Conservation (phyloP, 1,139 yeast species). For the Yamadazyma atlantica region DNA sequence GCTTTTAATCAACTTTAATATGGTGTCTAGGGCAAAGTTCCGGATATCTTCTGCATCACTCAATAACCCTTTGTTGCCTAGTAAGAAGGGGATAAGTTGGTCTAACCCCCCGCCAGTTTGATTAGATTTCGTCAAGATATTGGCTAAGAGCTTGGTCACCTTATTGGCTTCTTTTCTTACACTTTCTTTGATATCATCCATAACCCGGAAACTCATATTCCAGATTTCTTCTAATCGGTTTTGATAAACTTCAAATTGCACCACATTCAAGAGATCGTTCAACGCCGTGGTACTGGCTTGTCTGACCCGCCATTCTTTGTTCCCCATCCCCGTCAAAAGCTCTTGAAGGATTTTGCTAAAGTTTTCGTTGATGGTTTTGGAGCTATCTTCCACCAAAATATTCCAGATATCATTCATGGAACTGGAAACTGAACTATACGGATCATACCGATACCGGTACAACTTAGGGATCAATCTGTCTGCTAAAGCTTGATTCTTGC, state of each 20-base stretch:
- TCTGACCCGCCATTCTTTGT: conserved; percentile 89
- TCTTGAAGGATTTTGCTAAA: conserved; percentile 64
- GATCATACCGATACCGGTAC: conserved; percentile 84
- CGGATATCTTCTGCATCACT: conserved; percentile 88
- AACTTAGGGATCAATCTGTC: conserved; percentile 74
- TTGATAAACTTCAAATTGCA: conserved; percentile 55
- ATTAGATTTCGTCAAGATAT: conserved; percentile 50
- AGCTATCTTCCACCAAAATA: conserved; percentile 62
- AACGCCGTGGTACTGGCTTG: conserved; percentile 84
- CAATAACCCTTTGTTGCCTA: conserved; percentile 76
- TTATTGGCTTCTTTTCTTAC: conserved; percentile 79
- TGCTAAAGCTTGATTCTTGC: conserved; percentile 54
- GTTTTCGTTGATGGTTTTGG: conserved; percentile 52
- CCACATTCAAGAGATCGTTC: conserved; percentile 65
- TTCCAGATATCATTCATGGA: conserved; percentile 93
- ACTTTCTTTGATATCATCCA: conserved; percentile 95
- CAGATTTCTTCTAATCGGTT: conserved; percentile 65
- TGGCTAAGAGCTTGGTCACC: conserved; percentile 67
- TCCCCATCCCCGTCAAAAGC: conserved; percentile 67
- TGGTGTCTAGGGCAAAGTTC: conserved; percentile 69
- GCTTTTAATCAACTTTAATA: conserved; percentile 66
- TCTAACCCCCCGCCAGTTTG: conserved; percentile 43
- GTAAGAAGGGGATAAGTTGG: conserved; percentile 71
- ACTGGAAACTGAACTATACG: conserved; percentile 67
- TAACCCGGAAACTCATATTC: conserved; percentile 83